These are phyloP conservation scores for Globisporangium viniferum DNA, from an alignment of 352 stramenopile species.

Conservation along the genomic window DNA sequence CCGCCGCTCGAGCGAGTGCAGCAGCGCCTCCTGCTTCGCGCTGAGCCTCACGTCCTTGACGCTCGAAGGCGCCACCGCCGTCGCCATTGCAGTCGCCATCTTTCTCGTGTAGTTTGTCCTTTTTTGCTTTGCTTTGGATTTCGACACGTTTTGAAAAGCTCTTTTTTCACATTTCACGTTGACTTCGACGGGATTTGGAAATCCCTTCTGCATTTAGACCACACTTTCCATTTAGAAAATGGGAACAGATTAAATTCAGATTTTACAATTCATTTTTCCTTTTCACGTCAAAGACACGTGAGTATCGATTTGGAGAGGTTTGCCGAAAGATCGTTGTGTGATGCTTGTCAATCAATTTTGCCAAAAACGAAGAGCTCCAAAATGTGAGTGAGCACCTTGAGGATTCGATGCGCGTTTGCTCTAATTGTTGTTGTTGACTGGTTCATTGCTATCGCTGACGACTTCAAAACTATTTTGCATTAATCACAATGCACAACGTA, in stretches of 20 bases:
- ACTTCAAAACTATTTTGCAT: slow-evolving; percentile 1
- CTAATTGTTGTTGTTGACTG: not conserved
- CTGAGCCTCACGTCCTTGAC: slow-evolving; percentile 40
- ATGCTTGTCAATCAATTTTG: not conserved
- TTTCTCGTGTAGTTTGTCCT: not conserved
- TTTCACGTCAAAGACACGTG: not conserved
- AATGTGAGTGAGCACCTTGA: not conserved
- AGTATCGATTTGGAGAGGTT: not conserved
- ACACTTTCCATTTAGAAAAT: not conserved
- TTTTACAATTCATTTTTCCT: not conserved
- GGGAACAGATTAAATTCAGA: not conserved
- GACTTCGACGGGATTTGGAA: not conserved
- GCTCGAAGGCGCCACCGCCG: not conserved
- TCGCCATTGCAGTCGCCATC: not conserved
- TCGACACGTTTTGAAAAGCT: not conserved
- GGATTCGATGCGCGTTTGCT: not conserved
- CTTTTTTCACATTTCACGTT: not conserved
- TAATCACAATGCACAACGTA: not conserved
- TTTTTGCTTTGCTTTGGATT: not conserved
- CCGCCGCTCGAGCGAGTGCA: slow-evolving; percentile 55
- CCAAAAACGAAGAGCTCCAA: too few relatives aligned
- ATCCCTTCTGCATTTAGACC: not conserved
- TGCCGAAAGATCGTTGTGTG: not conserved
- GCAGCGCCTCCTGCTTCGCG: slow-evolving; percentile 43
- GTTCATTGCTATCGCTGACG: not conserved